phyloP scores from a whole-genome alignment of 257 asterid genomes.

The Verbascum thapsus region DNA sequence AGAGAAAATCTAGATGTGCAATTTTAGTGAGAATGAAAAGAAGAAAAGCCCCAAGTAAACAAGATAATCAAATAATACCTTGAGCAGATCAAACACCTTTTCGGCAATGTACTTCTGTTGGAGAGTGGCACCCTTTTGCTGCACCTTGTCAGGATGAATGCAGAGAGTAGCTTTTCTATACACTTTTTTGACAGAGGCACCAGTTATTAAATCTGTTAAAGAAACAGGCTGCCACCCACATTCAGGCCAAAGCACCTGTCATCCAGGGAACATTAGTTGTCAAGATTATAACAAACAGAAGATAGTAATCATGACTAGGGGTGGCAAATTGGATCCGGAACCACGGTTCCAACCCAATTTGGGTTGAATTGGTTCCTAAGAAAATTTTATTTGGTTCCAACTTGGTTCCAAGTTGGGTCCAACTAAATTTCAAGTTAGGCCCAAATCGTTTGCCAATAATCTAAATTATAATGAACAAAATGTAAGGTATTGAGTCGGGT shows the following conservation, averaged over 20 bases:
- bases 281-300: constrained; percentile 15
- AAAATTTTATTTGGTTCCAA: too few species aligned
- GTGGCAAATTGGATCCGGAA: too few species aligned
- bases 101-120: constrained; percentile 98
- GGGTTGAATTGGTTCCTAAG: too few species aligned
- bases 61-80: too few species aligned
- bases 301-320: too few species aligned
- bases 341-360: too few species aligned
- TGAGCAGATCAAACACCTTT: constrained; percentile 95
- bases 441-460: too few species aligned
- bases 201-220: constrained; percentile 91
- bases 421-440: too few species aligned
- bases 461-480: too few species aligned
- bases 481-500: too few species aligned
- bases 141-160: constrained; percentile 99
- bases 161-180: constrained; percentile 98
- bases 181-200: constrained; percentile 86
- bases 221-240: constrained; percentile 99
- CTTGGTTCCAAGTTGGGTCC: too few species aligned
- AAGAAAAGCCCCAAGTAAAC: not conserved
- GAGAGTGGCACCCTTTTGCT: constrained; percentile 96
- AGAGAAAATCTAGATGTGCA: too few species aligned
- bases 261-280: constrained; percentile 18
- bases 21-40: not conserved
- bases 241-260: constrained; percentile 99